These are phyloP conservation scores for Penicillium sp. DNA, from an alignment of 2,329 filamentous ascomycete genomes.

Conservation along the genomic window DNA sequence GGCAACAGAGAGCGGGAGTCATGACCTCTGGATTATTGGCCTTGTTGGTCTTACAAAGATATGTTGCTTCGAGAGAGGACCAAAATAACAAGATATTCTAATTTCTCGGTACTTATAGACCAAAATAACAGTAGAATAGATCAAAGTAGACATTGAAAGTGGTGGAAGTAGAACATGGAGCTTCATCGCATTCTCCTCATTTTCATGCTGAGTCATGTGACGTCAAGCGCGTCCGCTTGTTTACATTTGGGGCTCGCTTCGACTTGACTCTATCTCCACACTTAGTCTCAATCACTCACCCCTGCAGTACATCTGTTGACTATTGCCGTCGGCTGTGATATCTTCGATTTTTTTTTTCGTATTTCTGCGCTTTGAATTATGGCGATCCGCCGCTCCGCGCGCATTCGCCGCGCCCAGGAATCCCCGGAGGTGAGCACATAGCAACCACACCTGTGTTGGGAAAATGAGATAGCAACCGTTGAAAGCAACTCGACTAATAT, in stretches of 20 bases:
- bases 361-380: slow-evolving; percentile 22
- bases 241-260: slow-evolving; percentile 7
- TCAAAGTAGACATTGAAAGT: background rate
- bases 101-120: too few species aligned
- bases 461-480: slow-evolving; percentile 6
- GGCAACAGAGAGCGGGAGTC: background rate
- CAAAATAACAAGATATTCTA: too few species aligned
- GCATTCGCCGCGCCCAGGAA: slow-evolving; percentile 33
- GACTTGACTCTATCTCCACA: background rate
- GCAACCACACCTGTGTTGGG: slow-evolving; percentile 13
- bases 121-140: background rate
- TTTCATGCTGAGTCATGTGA: slow-evolving; percentile 7
- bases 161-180: background rate
- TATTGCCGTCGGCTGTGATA: background rate
- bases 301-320: background rate
- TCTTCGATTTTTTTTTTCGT: slow-evolving; percentile 3
- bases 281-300: background rate
- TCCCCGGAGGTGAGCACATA: slow-evolving; percentile 34
- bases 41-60: background rate
- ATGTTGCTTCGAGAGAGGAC: too few species aligned
- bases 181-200: too few species aligned
- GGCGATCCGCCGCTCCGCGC: slow-evolving; percentile 43
- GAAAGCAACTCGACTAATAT: slow-evolving; percentile 7
- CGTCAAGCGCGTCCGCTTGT: slow-evolving; percentile 9
- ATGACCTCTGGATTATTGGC: background rate